phyloP scores from a whole-genome alignment of 306 rosid species.

The Medicago arabica region DNA sequence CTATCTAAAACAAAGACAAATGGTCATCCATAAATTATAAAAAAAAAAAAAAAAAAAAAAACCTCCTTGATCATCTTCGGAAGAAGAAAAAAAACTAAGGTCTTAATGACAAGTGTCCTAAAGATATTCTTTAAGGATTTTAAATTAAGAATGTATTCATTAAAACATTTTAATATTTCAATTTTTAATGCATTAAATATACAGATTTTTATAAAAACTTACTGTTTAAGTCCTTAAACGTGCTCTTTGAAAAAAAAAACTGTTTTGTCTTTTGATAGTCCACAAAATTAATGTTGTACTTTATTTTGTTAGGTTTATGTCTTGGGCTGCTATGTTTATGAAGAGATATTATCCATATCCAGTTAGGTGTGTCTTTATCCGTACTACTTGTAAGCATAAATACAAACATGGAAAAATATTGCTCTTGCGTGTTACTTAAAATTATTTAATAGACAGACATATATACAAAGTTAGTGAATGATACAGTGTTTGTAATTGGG shows the following conservation, averaged over 20 bases:
- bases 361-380: neutral
- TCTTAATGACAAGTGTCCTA: no score
- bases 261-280: neutral
- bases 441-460: neutral
- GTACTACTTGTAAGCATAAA: neutral
- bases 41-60: no score
- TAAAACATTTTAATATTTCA: no score
- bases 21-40: no score
- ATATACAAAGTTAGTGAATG: conserved; percentile 21
- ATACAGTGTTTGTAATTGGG: conserved; percentile 19
- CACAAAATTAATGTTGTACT: neutral
- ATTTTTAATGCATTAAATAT: no score
- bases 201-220: no score
- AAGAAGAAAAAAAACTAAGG: neutral
- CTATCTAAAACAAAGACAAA: no score
- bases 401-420: conserved; percentile 6
- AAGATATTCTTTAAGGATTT: no score
- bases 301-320: conserved; percentile 35
- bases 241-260: neutral
- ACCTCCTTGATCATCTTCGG: no score
- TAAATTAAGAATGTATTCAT: no score
- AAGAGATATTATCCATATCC: conserved; percentile 11
- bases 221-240: no score
- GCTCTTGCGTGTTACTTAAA: conserved; percentile 2
- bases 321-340: conserved; percentile 19